A percentile compares a stretch with the other conserved stretches of the same genome.
Conservation (phyloP, 345 rosid species). For the Arabidopsis arenosa region DNA sequence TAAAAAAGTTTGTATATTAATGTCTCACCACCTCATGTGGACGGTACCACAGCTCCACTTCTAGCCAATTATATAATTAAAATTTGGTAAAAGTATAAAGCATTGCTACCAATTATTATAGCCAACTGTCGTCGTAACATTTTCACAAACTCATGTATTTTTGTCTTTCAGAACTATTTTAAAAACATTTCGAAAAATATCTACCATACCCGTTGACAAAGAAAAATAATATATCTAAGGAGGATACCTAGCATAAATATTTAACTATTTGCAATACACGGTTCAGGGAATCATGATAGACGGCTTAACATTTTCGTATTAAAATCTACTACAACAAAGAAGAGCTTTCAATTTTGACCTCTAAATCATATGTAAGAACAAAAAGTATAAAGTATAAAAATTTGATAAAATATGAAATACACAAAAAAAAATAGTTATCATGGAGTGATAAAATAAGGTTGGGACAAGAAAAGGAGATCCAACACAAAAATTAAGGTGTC, state of each 20-base stretch:
- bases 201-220: background rate
- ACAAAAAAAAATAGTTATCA: too few species aligned
- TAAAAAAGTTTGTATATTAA: background rate
- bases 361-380: background rate
- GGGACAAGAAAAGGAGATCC: conserved; percentile 30
- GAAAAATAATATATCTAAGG: too few species aligned
- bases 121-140: conserved; percentile 5
- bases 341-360: background rate
- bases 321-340: background rate
- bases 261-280: background rate
- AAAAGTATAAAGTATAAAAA: too few species aligned
- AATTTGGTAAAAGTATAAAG: conserved; percentile 9
- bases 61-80: conserved; percentile 15
- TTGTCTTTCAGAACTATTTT: background rate
- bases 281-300: background rate
- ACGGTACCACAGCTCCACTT: conserved; percentile 47
- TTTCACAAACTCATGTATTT: background rate
- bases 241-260: background rate
- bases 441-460: background rate
- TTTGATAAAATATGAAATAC: too few species aligned
- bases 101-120: conserved; percentile 31
- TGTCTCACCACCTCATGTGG: conserved; percentile 34
- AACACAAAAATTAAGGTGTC: conserved; percentile 16
- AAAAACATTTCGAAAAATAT: background rate
- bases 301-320: background rate